These are phyloP conservation scores for Acanthamoeba sp. DNA, from an alignment of 208 protist species.

Conservation along the genomic window DNA sequence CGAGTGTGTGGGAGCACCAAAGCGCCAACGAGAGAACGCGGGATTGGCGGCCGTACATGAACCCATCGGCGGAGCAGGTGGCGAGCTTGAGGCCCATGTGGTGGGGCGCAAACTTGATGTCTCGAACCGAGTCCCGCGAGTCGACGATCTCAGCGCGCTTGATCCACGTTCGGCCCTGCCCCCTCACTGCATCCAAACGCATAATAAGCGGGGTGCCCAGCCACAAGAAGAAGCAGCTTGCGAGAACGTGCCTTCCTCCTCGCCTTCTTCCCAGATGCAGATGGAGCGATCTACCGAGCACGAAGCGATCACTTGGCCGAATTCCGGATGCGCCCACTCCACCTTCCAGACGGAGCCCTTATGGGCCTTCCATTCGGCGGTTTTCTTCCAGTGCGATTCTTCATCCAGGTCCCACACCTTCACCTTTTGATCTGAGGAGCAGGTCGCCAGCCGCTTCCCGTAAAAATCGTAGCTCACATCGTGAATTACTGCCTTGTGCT, in stretches of 20 bases:
- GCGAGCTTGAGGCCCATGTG: conserved; percentile 89
- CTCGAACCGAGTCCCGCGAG: conserved; percentile 85
- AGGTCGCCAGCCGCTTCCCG: conserved; percentile 91
- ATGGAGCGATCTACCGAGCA: conserved; percentile 91
- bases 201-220: background rate
- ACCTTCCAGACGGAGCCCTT: conserved; percentile 91
- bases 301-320: conserved; percentile 91
- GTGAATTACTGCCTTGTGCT: conserved; percentile 91
- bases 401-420: conserved; percentile 88
- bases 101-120: conserved; percentile 92
- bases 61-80: conserved; percentile 83
- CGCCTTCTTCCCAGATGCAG: conserved; percentile 91
- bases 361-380: conserved; percentile 89
- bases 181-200: conserved; percentile 73
- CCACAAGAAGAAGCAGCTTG: background rate
- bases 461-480: conserved; percentile 91
- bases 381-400: conserved; percentile 70
- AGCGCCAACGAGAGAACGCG: background rate
- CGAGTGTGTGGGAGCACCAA: too few relatives aligned
- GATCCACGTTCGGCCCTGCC: conserved; percentile 80
- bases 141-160: conserved; percentile 87
- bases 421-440: conserved; percentile 89
- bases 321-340: conserved; percentile 93
- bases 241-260: conserved; percentile 28
- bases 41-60: conserved; percentile 5